Evolutionary conservation across 176 grass and related monocot species (phyloP), one percentile per base, ranked within the genome.

Genomic region (Eremochloa ophiuroides): DNA sequence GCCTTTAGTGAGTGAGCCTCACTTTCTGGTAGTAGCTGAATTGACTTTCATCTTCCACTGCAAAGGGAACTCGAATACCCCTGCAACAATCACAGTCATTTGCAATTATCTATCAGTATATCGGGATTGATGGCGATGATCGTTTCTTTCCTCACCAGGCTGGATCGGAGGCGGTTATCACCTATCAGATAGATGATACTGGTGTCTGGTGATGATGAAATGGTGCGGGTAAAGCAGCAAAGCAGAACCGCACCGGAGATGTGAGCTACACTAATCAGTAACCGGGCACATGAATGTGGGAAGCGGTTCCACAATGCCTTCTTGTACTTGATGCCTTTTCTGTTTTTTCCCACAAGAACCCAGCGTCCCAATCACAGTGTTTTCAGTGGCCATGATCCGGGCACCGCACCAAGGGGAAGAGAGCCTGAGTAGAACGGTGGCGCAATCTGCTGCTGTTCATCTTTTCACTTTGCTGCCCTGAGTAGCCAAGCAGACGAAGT

Each of bases 191-290:
- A 40, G 67, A 71, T 76, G 50, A 82, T 76, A 64, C 26, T 4
- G 44, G 20, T 39, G 39, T 53, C 26, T 4, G 44, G 20, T 39
- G 39, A 28, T 67, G 38, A 83, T 47, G 41, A 59, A 46, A 48
- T 28, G 20, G 62, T 63, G 75, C 17, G 56, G 47, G 59, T 41
- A 84, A 88, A 91, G 85, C 4, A 35, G 75, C 27, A 82, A 85
- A 85, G 78, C 15, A 59, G 10, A 26, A 48, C 62, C 77, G 34
- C 16, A 65, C 3, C 15, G 23, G 38, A 88, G 71, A 44, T 75
- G 85, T 88, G 80, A 87, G 66, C 48, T 83, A 87, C 22, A 87
- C 84, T 94, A 69, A 87, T 91, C 72, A 85, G 80, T 88, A 84
- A 83, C 27, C 1, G 3, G 3, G 44, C 88, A 97, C 86, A 88